Percentiles rank a stretch among this genome's conserved stretches.
These are phyloP conservation scores for Umbelopsis ramanniana DNA, from an alignment of 192 early-diverging fungal genomes.

Conservation along the genomic window DNA sequence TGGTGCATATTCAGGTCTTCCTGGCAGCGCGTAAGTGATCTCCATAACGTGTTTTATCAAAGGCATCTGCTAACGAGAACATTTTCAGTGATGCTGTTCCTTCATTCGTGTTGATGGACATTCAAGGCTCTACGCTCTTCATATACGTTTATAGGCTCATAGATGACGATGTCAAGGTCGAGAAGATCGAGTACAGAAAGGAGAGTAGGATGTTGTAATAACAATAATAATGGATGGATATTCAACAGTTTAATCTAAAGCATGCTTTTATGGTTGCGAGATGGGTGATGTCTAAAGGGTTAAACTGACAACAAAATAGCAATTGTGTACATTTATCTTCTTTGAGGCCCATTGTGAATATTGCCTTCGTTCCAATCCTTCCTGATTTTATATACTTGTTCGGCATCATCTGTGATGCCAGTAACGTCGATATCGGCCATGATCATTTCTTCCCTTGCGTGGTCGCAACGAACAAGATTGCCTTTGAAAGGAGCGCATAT, in stretches of 20 bases:
- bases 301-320: neutral
- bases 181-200: constrained; percentile 89
- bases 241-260: constrained; percentile 8
- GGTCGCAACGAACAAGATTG: constrained; percentile 19
- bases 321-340: neutral
- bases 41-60: neutral
- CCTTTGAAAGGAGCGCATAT: constrained; percentile 38
- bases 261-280: neutral
- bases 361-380: constrained; percentile 24
- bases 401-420: constrained; percentile 19
- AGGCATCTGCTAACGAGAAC: neutral
- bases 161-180: constrained; percentile 90
- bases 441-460: constrained; percentile 34
- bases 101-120: constrained; percentile 96
- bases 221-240: constrained; percentile 5
- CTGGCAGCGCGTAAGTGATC: constrained; percentile 30
- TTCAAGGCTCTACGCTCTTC: constrained; percentile 74
- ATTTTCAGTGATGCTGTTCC: constrained; percentile 67
- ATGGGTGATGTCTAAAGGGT: too few relatives aligned
- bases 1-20: constrained; percentile 66
- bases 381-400: constrained; percentile 33
- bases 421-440: constrained; percentile 27
- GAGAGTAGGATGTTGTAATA: constrained; percentile 35
- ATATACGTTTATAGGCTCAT: constrained; percentile 95
- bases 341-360: constrained; percentile 6